Evolutionary conservation across 306 rosid species (phyloP), one percentile per base, ranked within the genome.

Genomic region (Sechiopsis laciniata): DNA sequence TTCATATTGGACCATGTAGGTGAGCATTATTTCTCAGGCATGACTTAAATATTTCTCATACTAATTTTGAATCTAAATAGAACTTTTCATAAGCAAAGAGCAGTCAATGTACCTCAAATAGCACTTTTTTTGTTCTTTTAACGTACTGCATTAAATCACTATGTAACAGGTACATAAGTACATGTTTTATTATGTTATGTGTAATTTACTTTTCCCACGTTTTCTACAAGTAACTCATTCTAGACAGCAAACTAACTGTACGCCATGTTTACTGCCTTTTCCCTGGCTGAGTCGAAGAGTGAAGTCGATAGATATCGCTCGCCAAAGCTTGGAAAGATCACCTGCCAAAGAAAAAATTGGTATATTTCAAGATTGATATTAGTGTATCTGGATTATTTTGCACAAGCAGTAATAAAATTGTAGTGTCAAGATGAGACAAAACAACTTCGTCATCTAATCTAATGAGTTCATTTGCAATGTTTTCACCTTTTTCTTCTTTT

Each of bases 261-360:
- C 26, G 67, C 58, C 87, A 90, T 85, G 66, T 83, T 84, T 78
- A 79, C 86, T 40, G 87, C 96, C 79, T 88, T 86, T 14, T 62
- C 81, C 74, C 90, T 78, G 4, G 79, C 66, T 42, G 88, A 80
- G 40, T 90, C 94, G 60, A 90, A 88, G 72, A 90, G 80, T 15
- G 48, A 45, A 15, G 90, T 40, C n/a, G 95, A 90, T 51, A 88
- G 74, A 76, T 90, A 88, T 40, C 95, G 86, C 69, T 88, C 95
- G 14, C 96, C 96, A 37, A 51, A 85, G 72, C 91, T 88, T 2
- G 96, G 97, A 62, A 90, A 88, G 42, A 88, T 14, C 56, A 65
- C 90, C 97, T 90, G 26, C 4, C 8, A 64, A 12, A 8, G 8
- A 80, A 70, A 63, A 6, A 14, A 37, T 8, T 8, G 26, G 8